Evolutionary conservation across 331 rosid genomes (phyloP), one percentile per base, ranked within the genome.

Genomic region (Rosa hybrid): DNA sequence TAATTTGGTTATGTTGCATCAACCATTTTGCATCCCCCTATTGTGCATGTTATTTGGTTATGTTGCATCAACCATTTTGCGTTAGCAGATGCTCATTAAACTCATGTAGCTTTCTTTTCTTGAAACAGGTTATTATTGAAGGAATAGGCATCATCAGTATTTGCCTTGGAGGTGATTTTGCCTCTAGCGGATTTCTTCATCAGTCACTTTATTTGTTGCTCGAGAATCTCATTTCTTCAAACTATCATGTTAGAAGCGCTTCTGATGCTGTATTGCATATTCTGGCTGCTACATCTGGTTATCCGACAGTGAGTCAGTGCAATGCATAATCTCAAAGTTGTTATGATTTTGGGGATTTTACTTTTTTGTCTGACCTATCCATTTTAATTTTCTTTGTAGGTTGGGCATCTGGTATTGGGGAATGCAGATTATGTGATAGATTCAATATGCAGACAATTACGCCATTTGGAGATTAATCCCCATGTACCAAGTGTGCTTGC

Each of bases 381-480:
- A 60, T 7, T 71, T 72, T 45, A 49, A 71, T 25, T 76, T 21
- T 84, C 42, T 67, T 68, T 86, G 87, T 86, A 95, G 99, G 99
- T 95, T 86, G 96, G 90, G 16, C 85, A 84, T 71, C 84, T 95
- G 80, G 98, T 95, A 83, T 76, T 91, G 86, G 91, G 72, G 60
- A 91, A 95, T 83, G 96, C 97, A 75, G 97, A 96, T 86, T 93
- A 93, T 85, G 97, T 96, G 83, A 82, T 93, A 75, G 99, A 93
- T 93, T 93, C 98, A 45, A 84, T 90, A 85, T 93, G 98, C 83
- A 92, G 90, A 14, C 97, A 91, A 76, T 81, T 93, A 77, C 91
- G 98, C 48, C 97, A 95, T 81, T 86, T 93, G 90, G 97, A 91
- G 85, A 89, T 91, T 69, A 89, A 95, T 78, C 86, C 86, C 76